Evolutionary conservation across 2,329 filamentous ascomycete genomes (phyloP).

Genomic region (Colletotrichum theobromicola): DNA sequence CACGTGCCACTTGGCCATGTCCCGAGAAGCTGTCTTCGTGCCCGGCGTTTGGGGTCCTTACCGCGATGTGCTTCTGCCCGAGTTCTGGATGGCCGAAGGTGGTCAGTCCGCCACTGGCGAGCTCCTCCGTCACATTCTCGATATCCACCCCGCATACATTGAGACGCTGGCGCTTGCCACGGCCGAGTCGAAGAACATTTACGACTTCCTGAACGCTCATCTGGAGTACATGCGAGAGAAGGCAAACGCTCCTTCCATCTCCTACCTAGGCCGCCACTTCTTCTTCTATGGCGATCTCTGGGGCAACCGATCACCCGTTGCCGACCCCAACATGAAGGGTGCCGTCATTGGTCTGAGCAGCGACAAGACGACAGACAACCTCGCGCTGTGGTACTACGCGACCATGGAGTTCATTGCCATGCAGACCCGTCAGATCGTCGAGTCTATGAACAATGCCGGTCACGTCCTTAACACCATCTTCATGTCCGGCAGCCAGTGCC

Average conservation of each 20-base stretch:
- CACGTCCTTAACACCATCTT: conserved; percentile 92
- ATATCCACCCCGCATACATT: conserved; percentile 90
- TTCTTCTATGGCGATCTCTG: conserved; percentile 99
- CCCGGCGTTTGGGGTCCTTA: conserved; percentile 98
- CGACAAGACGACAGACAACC: conserved; percentile 84
- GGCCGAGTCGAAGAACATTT: conserved; percentile 86
- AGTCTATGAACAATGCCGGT: conserved; percentile 89
- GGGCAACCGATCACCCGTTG: conserved; percentile 93
- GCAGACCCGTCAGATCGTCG: conserved; percentile 94
- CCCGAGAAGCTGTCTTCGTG: conserved; percentile 89
- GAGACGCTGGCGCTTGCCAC: conserved; percentile 81
- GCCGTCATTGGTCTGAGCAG: conserved; percentile 85
- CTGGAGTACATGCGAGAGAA: conserved; percentile 77
- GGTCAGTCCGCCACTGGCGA: conserved; percentile 97
- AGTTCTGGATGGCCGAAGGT: conserved; percentile 96
- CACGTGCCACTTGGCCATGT: conserved; percentile 97
- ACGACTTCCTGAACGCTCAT: conserved; percentile 92
- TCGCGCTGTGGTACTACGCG: conserved; percentile 92
- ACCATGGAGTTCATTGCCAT: conserved; percentile 98
- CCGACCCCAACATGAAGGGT: conserved; percentile 92
- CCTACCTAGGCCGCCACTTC: conserved; percentile 88
- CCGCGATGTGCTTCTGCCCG: conserved; percentile 88
- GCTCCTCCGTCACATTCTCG: conserved; percentile 89
- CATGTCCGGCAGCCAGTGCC: conserved; percentile 98
- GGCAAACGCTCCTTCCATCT: conserved; percentile 74